Conservation (phyloP, 192 early-diverging fungal genomes). For the Coemansia sp. region DNA sequence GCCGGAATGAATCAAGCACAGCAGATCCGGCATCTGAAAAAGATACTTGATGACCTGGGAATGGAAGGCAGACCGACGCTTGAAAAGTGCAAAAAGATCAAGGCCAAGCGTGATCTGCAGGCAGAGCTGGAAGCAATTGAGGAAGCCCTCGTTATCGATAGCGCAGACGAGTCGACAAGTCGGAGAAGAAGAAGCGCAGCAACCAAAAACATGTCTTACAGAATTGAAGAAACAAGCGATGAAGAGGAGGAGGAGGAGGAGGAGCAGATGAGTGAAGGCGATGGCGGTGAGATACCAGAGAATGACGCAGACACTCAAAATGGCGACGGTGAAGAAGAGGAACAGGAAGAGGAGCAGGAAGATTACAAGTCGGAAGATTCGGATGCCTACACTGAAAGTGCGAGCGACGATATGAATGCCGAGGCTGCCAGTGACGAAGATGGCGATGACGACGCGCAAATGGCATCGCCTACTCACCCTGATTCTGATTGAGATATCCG, state of each 20-base stretch:
- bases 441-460: neutral
- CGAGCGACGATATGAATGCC: slow-evolving; percentile 4
- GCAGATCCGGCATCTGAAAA: slow-evolving; percentile 52
- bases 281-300: neutral
- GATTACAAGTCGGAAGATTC: slow-evolving; percentile 9
- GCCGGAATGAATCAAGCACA: slow-evolving; percentile 35
- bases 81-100: slow-evolving; percentile 58
- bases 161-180: neutral
- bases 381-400: slow-evolving; percentile 20
- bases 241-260: slow-evolving; percentile 25
- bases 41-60: slow-evolving; percentile 47
- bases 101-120: slow-evolving; percentile 55
- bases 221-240: slow-evolving; percentile 27
- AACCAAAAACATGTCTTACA: slow-evolving; percentile 22
- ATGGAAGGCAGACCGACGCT: slow-evolving; percentile 56
- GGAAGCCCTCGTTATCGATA: slow-evolving; percentile 27
- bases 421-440: neutral
- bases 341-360: slow-evolving; percentile 11
- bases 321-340: slow-evolving; percentile 2
- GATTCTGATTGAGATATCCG: slow-evolving; percentile 1
- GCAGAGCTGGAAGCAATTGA: slow-evolving; percentile 53
- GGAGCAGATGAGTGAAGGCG: slow-evolving; percentile 5
- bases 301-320: neutral
- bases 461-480: neutral
- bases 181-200: slow-evolving; percentile 27